Base-by-base conservation (phyloP, 2,329 filamentous ascomycete genomes). In the Fusarium coicis region DNA sequence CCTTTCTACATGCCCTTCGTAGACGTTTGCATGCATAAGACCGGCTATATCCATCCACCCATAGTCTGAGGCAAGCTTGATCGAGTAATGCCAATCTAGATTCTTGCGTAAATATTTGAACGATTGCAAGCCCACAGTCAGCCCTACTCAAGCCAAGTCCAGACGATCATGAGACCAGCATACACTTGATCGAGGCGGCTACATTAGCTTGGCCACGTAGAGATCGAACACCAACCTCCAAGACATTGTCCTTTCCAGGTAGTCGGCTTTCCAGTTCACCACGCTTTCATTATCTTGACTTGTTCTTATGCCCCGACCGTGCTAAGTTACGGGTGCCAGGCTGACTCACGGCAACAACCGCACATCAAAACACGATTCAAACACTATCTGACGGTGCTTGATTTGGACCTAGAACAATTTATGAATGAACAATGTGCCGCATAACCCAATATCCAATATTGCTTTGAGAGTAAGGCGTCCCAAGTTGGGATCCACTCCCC, bases 401-500 rank as follows among this genome's bases (percentile, higher is more conserved):
- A 2, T 37, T 10, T 42, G 10, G 36, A 7, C 18, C 30, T 32
- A 15, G 19, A 42, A n/a, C 26, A 54, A 10, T 23, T 44, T 10
- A 34, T 28, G 7, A 32, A 50, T 11, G 56, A 9, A 7, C 30
- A 37, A 28, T 56, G 23, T 28, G 30, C 64, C 44, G 43, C 50
- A 40, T 15, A 63, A 30, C 32, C 30, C 30, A 55, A 28, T 23
- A 23, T 32, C 10, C 34, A 40, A 18, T 39, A 28, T 28, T 40
- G 34, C 26, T 40, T 40, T n/a, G 15, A 40, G 34, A 28, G 10
- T 39, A n/a, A 42, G 40, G 32, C 26, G 54, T 61, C 9, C 23
- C 23, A 36, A 26, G 26, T 14, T 21, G 16, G 58, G 58, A 59
- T 68, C 72, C 74, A 77, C 68, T 65, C 65, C 66, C 65, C 73